Percentiles rank a stretch among this genome's conserved stretches.
Evolutionary conservation across 352 stramenopile species (phyloP).

Genomic region (Globisporangium cederbergense): DNA sequence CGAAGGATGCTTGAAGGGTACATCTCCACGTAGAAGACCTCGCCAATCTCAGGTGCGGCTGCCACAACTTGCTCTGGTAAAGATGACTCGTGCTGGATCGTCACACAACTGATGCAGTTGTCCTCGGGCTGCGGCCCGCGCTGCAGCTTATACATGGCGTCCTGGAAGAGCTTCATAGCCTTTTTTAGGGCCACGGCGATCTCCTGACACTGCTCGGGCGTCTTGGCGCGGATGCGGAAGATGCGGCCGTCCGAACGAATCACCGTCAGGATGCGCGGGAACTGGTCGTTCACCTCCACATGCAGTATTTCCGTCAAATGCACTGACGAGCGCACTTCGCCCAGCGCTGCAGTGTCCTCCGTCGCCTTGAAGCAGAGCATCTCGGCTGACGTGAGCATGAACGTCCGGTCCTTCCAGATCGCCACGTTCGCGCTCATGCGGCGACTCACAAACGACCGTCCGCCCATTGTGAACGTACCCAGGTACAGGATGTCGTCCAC

Average conservation of each 20-base stretch:
- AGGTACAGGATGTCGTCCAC: slow-evolving; percentile 77
- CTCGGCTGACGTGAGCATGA: slow-evolving; percentile 73
- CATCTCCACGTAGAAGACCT: slow-evolving; percentile 58
- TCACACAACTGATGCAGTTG: slow-evolving; percentile 70
- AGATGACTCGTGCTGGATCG: slow-evolving; percentile 67
- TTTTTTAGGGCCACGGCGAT: slow-evolving; percentile 45
- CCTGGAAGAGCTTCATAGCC: slow-evolving; percentile 68
- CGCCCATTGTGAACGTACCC: slow-evolving; percentile 75
- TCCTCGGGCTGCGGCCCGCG: slow-evolving; percentile 61
- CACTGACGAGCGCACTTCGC: slow-evolving; percentile 64
- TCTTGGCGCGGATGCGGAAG: slow-evolving; percentile 67
- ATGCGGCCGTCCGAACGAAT: slow-evolving; percentile 73
- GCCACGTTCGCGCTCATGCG: slow-evolving; percentile 71
- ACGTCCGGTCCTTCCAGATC: slow-evolving; percentile 76
- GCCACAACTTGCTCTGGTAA: slow-evolving; percentile 53
- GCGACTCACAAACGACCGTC: slow-evolving; percentile 61
- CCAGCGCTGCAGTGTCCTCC: slow-evolving; percentile 42
- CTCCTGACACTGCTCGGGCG: slow-evolving; percentile 58
- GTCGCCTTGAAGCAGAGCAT: slow-evolving; percentile 75
- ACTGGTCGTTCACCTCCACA: slow-evolving; percentile 70
- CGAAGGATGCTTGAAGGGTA: slow-evolving; percentile 70
- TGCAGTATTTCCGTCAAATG: slow-evolving; percentile 79
- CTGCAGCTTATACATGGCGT: slow-evolving; percentile 67
- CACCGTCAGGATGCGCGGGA: slow-evolving; percentile 63
- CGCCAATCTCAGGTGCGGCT: slow-evolving; percentile 42